Percentiles rank a stretch among this genome's conserved stretches.
phyloP scores from a whole-genome alignment of 352 stramenopile genomes.

The Blastocystis sp. region DNA sequence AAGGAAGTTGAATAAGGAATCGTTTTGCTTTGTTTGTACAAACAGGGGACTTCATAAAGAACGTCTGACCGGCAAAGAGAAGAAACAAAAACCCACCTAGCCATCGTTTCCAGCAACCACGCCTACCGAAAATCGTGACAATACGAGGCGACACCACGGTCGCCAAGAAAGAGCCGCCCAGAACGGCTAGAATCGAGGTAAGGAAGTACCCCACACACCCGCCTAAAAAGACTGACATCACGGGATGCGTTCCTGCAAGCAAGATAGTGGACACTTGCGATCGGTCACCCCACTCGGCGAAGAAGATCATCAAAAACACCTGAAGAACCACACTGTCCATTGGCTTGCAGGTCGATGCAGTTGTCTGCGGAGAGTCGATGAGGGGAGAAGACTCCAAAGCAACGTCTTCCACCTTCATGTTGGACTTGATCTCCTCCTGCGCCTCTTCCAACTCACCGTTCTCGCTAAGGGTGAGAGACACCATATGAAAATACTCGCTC shows the following conservation, averaged over 20 bases:
- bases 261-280: slow-evolving; percentile 62
- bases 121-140: not conserved
- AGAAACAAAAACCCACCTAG: not conserved
- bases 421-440: slow-evolving; percentile 7
- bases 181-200: not conserved
- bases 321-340: slow-evolving; percentile 18
- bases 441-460: not conserved
- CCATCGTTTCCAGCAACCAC: not conserved
- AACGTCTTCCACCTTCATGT: not conserved
- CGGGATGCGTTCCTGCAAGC: slow-evolving; percentile 4
- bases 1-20: slow-evolving; percentile 38
- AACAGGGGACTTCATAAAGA: slow-evolving; percentile 14
- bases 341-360: not conserved
- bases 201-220: slow-evolving; percentile 27
- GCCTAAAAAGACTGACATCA: not conserved
- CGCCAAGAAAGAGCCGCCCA: not conserved
- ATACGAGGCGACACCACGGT: slow-evolving; percentile 1
- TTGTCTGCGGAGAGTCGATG: not conserved
- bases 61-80: not conserved
- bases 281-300: slow-evolving; percentile 74
- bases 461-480: not conserved
- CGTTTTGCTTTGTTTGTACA: slow-evolving; percentile 10
- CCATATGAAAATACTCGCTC: not conserved
- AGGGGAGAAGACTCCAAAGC: not conserved
- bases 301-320: slow-evolving; percentile 73